Conservation (phyloP, 2,329 filamentous ascomycete species). For the Magnaporthiopsis poae region DNA sequence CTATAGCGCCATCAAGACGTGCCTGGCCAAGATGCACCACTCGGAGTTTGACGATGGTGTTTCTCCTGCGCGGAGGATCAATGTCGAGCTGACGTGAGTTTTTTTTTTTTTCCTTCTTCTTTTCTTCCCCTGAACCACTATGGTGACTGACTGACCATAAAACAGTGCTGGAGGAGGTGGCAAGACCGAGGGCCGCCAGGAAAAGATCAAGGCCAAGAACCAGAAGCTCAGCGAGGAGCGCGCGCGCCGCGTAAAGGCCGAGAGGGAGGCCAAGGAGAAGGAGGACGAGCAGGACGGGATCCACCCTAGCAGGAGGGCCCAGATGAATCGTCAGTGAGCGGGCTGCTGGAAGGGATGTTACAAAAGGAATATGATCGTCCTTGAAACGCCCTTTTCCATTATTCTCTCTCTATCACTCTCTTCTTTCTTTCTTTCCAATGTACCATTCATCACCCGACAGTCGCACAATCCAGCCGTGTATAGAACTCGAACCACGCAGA, state of each 20-base stretch:
- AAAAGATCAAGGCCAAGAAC: constrained; percentile 80
- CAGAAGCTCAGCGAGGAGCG: constrained; percentile 65
- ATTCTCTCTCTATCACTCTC: background rate
- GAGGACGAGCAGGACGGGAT: constrained; percentile 28
- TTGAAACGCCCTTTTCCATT: background rate
- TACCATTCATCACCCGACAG: background rate
- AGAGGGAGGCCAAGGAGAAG: constrained; percentile 29
- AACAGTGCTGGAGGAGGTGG: constrained; percentile 72
- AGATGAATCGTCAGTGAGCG: constrained; percentile 4
- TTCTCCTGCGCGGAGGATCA: constrained; percentile 61
- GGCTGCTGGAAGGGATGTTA: background rate
- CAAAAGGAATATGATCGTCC: background rate
- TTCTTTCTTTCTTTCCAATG: background rate
- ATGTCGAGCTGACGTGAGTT: constrained; percentile 76
- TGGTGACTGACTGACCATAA: background rate
- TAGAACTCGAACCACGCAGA: background rate
- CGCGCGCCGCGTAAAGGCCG: constrained; percentile 34
- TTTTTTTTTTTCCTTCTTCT: constrained; percentile 16
- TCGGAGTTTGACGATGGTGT: constrained; percentile 56
- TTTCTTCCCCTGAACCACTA: background rate
- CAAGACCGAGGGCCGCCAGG: constrained; percentile 60
- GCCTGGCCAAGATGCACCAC: constrained; percentile 83
- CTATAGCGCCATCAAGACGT: constrained; percentile 86
- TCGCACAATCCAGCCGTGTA: background rate
- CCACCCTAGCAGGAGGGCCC: constrained; percentile 41